These are phyloP conservation scores for Colletotrichum echinochloae DNA, from an alignment of 2,329 filamentous ascomycete species.

Conservation along the genomic window DNA sequence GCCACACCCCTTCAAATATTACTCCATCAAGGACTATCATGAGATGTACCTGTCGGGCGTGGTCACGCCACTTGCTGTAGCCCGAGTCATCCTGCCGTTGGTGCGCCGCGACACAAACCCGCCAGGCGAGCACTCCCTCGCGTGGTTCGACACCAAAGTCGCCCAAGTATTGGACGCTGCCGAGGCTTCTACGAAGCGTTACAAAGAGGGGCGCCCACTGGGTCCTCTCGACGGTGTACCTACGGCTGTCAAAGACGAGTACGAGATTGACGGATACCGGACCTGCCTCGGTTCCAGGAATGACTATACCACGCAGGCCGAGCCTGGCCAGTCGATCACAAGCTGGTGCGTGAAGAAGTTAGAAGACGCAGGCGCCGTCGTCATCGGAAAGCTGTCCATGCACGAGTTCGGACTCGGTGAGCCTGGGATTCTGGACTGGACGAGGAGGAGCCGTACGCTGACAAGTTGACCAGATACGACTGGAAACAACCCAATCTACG, in stretches of 20 bases:
- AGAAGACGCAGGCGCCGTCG: constrained; percentile 65
- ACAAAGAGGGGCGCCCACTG: constrained; percentile 66
- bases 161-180: constrained; percentile 58
- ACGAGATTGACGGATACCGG: constrained; percentile 79
- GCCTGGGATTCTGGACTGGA: constrained; percentile 40
- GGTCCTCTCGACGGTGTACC: constrained; percentile 79
- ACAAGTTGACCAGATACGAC: constrained; percentile 68
- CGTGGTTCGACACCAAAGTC: constrained; percentile 58
- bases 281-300: constrained; percentile 72
- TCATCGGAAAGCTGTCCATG: constrained; percentile 71
- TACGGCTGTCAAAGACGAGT: constrained; percentile 81
- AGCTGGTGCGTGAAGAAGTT: constrained; percentile 79
- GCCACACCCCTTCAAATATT: constrained; percentile 35
- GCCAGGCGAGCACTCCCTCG: constrained; percentile 55
- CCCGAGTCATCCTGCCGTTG: constrained; percentile 57
- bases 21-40: constrained; percentile 60
- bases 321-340: constrained; percentile 58
- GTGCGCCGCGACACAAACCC: constrained; percentile 55
- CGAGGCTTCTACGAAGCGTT: constrained; percentile 58
- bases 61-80: constrained; percentile 60
- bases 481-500: constrained; percentile 78
- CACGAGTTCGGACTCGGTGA: constrained; percentile 79
- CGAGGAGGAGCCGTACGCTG: neutral
- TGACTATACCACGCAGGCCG: constrained; percentile 65
- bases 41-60: constrained; percentile 58